A percentile compares a stretch with the other conserved stretches of the same genome.
These are phyloP conservation scores for Solanum tarapatanum DNA, from an alignment of 257 asterid species.

Conservation along the genomic window DNA sequence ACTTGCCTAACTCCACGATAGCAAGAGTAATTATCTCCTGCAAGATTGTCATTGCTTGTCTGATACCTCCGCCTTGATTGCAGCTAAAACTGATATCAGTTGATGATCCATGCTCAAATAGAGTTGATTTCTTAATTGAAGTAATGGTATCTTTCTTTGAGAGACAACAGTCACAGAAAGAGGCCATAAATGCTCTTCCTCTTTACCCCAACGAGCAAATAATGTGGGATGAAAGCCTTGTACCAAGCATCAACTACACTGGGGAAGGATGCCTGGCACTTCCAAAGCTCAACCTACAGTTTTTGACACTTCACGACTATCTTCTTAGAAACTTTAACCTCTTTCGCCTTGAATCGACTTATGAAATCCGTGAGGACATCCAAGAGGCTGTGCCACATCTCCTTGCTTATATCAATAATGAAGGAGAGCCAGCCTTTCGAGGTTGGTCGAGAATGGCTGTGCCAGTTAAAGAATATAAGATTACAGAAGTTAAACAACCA, in stretches of 20 bases:
- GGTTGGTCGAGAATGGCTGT: conserved; percentile 99
- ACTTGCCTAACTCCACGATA: not conserved
- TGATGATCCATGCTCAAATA: conserved; percentile 84
- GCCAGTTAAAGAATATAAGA: conserved; percentile 76
- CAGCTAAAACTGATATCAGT: conserved; percentile 84
- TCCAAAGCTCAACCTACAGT: conserved; percentile 94
- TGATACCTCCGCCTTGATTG: not conserved
- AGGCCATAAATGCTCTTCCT: conserved; percentile 96
- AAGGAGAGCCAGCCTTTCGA: conserved; percentile 96
- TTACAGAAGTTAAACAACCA: conserved; percentile 77
- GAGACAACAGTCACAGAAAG: conserved; percentile 91
- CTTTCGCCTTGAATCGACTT: conserved; percentile 97
- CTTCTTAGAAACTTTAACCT: conserved; percentile 95
- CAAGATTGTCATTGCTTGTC: not conserved
- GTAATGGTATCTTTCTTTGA: conserved; percentile 88
- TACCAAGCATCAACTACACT: conserved; percentile 95
- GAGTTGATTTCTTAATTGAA: conserved; percentile 91
- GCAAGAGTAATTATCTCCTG: not conserved
- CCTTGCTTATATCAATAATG: conserved; percentile 72
- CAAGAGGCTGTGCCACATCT: conserved; percentile 99
- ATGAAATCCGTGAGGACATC: conserved; percentile 98
- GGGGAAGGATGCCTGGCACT: conserved; percentile 99
- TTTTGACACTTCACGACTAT: conserved; percentile 92
- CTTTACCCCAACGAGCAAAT: conserved; percentile 91
- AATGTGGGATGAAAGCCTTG: conserved; percentile 99